Base-by-base conservation (phyloP, 495 filamentous ascomycete species). In the Penicillium longicatenatum region DNA sequence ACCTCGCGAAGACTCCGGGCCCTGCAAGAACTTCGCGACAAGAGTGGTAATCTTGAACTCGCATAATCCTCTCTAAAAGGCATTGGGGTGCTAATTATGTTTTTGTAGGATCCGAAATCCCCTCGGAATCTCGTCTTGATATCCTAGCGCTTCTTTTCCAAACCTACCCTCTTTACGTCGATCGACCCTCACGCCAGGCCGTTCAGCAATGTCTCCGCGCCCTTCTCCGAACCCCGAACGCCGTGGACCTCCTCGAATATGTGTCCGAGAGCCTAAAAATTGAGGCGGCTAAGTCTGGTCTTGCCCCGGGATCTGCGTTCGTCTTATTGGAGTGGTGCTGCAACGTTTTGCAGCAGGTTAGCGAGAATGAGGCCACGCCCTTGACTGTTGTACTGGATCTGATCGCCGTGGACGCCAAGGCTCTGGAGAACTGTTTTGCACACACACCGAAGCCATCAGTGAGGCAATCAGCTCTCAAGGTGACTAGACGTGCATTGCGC, bases 241-340 rank as follows among this genome's bases (percentile, higher is more conserved):
- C 71, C 50, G 61, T 65, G 55, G 81, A 84, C 29, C 66, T 81
- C 39, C 73, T 93, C 11, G 76, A 82, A 44, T 77, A 80, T 4
- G 79, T 94, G 48, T 77, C 88, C 31, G 78, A 82, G 49, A 77
- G 75, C 37, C 59, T 86, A 17, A 72, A 79, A 52, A 57, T 55
- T 7, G 95, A 98, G 72, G 79, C 88, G 1, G 74, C 82, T 41
- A 97, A 95, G 68, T 68, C 76, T 4, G 85, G 84, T 26, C 84
- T 98, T 59, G 89, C 93, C 21, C 74, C 90, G 2, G 81, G 83
- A 21, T 92, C 85, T 66, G 90, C 92, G 1, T 93, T 97, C 63
- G 89, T 96, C n/a, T 76, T 98, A 59, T 77, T 93, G 12, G 89
- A 93, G 66, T 98, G 92, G 94, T 90, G 87, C 67, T 89, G 86